Conservation (phyloP, 2,329 filamentous ascomycete genomes). For the Claviceps fusiformis region DNA sequence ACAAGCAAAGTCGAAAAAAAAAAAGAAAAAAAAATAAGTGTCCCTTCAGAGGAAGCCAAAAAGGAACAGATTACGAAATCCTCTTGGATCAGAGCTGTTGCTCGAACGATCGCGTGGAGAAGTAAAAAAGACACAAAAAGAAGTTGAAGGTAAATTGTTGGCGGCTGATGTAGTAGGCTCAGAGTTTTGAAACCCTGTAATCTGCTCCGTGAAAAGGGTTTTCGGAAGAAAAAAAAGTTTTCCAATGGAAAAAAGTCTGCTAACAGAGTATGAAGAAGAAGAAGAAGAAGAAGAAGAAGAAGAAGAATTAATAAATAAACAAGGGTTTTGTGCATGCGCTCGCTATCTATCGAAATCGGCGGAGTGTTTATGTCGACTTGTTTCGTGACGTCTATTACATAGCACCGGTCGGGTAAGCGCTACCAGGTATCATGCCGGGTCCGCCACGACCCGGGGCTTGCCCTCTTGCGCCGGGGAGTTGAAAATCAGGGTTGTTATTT, state of each 20-base stretch:
- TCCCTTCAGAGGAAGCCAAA: not conserved
- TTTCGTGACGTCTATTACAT: not conserved
- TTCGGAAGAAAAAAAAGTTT: not conserved
- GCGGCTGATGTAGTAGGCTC: not conserved
- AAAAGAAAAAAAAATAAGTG: not conserved
- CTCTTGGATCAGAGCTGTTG: not conserved
- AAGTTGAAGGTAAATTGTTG: not conserved
- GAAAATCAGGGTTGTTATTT: constrained; percentile 84
- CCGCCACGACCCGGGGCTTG: constrained; percentile 14
- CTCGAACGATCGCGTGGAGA: not conserved
- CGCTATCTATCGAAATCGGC: not conserved
- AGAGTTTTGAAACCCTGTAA: not conserved
- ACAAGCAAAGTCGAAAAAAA: not conserved
- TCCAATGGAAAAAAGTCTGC: not conserved
- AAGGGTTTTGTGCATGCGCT: not conserved
- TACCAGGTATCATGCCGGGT: constrained; percentile 36
- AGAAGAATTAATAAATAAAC: no score
- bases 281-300: not conserved
- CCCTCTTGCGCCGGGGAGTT: constrained; percentile 40
- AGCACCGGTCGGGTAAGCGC: constrained; percentile 32
- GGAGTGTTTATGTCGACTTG: not conserved
- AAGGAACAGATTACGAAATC: not conserved
- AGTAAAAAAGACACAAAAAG: not conserved
- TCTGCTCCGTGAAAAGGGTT: not conserved
- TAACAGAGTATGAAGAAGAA: not conserved